Conservation (phyloP, 228 moss, liverwort and hornwort species). For the Sphagnum fallax region DNA sequence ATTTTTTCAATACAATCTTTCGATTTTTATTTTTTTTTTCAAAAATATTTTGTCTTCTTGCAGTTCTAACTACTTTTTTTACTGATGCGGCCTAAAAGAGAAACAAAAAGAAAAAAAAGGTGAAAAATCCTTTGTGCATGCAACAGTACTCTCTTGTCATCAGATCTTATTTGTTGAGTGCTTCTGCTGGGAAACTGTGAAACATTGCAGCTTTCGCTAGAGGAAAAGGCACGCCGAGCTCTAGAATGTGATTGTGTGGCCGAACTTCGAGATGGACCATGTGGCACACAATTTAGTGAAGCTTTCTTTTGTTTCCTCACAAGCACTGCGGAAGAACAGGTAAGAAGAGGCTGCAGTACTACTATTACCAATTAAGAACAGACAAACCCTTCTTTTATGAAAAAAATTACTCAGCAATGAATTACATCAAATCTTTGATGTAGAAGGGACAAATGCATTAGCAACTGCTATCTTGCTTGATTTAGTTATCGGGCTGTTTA, state of each 20-base stretch:
- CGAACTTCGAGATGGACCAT: conserved; percentile 67
- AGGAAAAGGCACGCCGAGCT: conserved; percentile 60
- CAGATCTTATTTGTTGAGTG: neutral
- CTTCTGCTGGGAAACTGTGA: neutral
- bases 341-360: neutral
- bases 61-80: too few species aligned
- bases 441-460: too few species aligned
- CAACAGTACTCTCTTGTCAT: neutral
- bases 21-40: neutral
- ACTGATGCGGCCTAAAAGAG: too few species aligned
- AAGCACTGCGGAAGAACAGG: conserved; percentile 66
- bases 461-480: neutral
- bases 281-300: conserved; percentile 55
- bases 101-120: too few species aligned
- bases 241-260: conserved; percentile 77
- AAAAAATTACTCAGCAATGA: neutral
- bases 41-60: neutral
- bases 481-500: neutral
- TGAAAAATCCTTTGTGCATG: too few species aligned
- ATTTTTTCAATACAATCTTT: neutral
- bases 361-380: neutral
- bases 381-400: neutral
- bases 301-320: conserved; percentile 77
- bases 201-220: conserved; percentile 32
- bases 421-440: neutral